phyloP scores from a whole-genome alignment of 1,139 yeast genomes.

The Magnusiomyces suaveolens region DNA sequence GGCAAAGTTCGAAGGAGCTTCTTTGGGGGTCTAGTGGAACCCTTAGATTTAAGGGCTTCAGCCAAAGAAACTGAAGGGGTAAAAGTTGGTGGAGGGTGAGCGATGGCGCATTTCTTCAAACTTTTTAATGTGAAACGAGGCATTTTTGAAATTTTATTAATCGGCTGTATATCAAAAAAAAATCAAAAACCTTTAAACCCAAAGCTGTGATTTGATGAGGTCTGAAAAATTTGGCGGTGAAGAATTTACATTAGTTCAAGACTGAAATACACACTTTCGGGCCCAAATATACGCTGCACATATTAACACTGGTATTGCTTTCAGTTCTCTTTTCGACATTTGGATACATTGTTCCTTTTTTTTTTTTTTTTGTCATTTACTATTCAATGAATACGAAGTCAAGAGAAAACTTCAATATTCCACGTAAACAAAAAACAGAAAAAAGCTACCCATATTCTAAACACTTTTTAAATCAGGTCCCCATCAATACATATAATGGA shows the following conservation, averaged over 20 bases:
- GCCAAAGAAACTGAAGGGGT: conserved; percentile 6
- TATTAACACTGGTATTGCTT: not conserved
- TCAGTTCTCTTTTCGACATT: too few relatives aligned
- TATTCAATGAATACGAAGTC: not conserved
- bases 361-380: too few relatives aligned
- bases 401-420: too few relatives aligned
- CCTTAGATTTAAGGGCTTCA: not conserved
- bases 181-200: not conserved
- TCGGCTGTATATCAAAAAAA: too few relatives aligned
- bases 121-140: conserved; percentile 10
- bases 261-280: not conserved
- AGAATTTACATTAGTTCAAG: not conserved
- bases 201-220: not conserved
- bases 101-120: conserved; percentile 10
- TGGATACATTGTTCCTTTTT: too few relatives aligned
- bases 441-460: too few relatives aligned
- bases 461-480: too few relatives aligned
- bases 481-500: not conserved
- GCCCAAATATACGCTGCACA: not conserved
- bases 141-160: conserved; percentile 5
- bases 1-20: conserved; percentile 8
- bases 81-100: conserved; percentile 12
- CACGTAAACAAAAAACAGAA: too few relatives aligned
- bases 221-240: not conserved
- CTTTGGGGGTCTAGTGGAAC: not conserved